Base-by-base conservation (phyloP, 2,329 filamentous ascomycete species). In the Fusarium torreyae region DNA sequence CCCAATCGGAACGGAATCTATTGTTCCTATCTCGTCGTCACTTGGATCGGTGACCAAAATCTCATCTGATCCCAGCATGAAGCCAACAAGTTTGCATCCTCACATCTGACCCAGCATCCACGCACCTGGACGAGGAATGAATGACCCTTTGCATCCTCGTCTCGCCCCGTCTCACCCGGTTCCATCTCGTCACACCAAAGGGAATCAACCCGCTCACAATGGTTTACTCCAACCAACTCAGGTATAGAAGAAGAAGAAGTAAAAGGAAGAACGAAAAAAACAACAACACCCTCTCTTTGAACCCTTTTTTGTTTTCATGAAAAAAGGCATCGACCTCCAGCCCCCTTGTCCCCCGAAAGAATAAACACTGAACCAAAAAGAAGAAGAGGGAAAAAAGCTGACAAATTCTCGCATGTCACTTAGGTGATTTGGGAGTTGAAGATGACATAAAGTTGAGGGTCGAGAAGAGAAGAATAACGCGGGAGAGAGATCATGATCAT, bases 1-100 rank as follows among this genome's bases (percentile, higher is more conserved):
- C 61, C 72, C 72, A 74, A 74, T 68, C 55, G 67, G 69, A 74
- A 74, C 72, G 59, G 63, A 65, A 71, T 75, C 64, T 74, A 74
- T 73, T 74, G 67, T 72, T 65, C 70, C 72, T 72, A 69, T 68
- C 62, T 66, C 62, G 55, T 45, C 56, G 53, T 50, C 57, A 70
- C 54, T 59, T 69, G 58, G 52, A 73, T 58, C 38, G 42, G 63
- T 69, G 72, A 69, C 70, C 64, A 71, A 74, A 63, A 63, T 60
- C 65, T 61, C 64, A 50, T 66, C 60, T 72, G 69, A 69, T 69
- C 57, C 59, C 62, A 62, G 55, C 57, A 62, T 66, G 55, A 67
- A 72, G 59, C 68, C 70, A 69, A 73, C 61, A 74, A 67, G 61
- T 67, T 64, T 66, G 44, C 58, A 61, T 70, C 66, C 63, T 69